These are phyloP conservation scores for Fusarium drepaniforme DNA, from an alignment of 2,329 filamentous ascomycete genomes.

Conservation along the genomic window DNA sequence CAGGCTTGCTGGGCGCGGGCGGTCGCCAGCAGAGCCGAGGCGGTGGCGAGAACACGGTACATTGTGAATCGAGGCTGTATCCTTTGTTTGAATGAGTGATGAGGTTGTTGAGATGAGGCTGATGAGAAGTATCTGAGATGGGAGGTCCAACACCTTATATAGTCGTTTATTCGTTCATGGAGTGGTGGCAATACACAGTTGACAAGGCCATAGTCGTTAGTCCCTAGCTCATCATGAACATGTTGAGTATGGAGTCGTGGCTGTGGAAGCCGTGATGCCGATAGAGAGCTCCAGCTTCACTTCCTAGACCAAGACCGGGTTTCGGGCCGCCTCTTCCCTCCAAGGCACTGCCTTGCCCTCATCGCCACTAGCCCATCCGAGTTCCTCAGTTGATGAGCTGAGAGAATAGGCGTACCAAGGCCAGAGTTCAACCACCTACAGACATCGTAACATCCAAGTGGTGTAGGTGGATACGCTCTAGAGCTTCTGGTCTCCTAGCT, in stretches of 20 bases:
- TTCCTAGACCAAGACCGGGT: constrained; percentile 17
- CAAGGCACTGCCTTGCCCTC: neutral
- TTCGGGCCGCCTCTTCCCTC: constrained; percentile 32
- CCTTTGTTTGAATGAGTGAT: constrained; percentile 17
- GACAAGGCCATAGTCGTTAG: neutral
- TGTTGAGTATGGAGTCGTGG: constrained; percentile 8
- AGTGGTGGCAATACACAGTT: neutral
- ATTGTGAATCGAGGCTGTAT: constrained; percentile 38
- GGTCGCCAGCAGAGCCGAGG: constrained; percentile 44
- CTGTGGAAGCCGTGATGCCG: constrained; percentile 22
- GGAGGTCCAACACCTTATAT: constrained; percentile 31
- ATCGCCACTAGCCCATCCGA: constrained; percentile 4
- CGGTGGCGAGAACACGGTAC: constrained; percentile 46
- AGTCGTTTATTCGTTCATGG: neutral
- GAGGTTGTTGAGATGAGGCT: constrained; percentile 25
- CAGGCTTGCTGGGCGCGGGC: constrained; percentile 63
- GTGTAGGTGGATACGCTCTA: constrained; percentile 11
- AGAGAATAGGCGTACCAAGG: constrained; percentile 9
- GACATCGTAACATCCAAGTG: neutral
- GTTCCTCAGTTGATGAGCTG: neutral
- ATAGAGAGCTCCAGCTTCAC: constrained; percentile 13
- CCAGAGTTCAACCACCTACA: constrained; percentile 12
- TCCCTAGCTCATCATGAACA: neutral
- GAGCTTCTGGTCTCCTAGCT: constrained; percentile 6
- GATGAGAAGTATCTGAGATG: constrained; percentile 17